Conservation (phyloP, 176 grass and related monocot species). For the Aegilops speltoides region DNA sequence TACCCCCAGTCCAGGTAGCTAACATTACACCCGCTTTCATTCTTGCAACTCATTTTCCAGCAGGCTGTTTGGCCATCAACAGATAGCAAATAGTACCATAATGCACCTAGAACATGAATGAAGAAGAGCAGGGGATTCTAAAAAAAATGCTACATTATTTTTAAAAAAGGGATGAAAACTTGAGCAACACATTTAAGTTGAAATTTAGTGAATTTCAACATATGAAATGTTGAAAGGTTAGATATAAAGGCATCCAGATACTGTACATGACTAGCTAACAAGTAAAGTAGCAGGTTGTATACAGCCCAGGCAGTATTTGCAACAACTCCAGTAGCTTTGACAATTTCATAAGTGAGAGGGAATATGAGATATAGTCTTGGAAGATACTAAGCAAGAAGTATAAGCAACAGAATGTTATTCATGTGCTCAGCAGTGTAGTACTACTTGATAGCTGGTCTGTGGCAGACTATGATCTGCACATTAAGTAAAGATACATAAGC, state of each 20-base stretch:
- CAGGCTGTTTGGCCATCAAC: too few species aligned
- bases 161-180: too few species aligned
- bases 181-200: neutral
- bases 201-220: neutral
- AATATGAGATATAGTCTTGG: constrained; percentile 99
- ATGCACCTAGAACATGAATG: too few species aligned
- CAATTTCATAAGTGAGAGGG: constrained; percentile 80
- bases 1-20: too few species aligned
- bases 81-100: too few species aligned
- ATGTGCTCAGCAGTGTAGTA: constrained; percentile 78
- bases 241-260: constrained; percentile 16
- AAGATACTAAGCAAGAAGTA: constrained; percentile 85
- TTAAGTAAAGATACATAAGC: constrained; percentile 35
- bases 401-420: constrained; percentile 84
- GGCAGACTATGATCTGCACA: constrained; percentile 85
- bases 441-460: constrained; percentile 51
- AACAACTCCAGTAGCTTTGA: constrained; percentile 86
- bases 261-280: constrained; percentile 94
- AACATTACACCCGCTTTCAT: too few species aligned
- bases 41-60: too few species aligned
- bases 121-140: too few species aligned
- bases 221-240: neutral
- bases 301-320: constrained; percentile 87
- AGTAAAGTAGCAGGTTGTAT: constrained; percentile 85
- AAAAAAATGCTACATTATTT: too few species aligned